phyloP scores from a whole-genome alignment of 2,329 filamentous ascomycete genomes.

The Zymoseptoria brevis region DNA sequence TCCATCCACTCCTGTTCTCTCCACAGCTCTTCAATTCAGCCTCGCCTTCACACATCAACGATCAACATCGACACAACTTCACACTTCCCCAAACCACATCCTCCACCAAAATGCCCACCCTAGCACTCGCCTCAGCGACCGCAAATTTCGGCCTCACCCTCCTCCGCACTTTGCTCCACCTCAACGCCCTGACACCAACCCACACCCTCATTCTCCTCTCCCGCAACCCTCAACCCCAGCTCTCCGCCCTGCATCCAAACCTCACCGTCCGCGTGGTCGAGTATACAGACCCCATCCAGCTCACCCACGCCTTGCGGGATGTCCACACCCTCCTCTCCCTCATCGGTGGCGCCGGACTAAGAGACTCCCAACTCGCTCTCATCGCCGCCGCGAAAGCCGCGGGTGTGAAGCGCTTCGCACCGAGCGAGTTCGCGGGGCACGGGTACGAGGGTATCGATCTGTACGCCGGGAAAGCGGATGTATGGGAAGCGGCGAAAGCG shows the following conservation, averaged over 20 bases:
- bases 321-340: conserved; percentile 27
- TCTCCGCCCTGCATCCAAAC: conserved; percentile 8
- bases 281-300: conserved; percentile 19
- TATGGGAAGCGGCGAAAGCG: conserved; percentile 18
- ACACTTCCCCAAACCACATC: background rate
- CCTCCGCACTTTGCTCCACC: conserved; percentile 18
- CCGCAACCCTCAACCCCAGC: conserved; percentile 18
- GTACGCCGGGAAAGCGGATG: conserved; percentile 19
- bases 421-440: conserved; percentile 46
- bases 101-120: conserved; percentile 16
- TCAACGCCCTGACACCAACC: conserved; percentile 9
- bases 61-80: background rate
- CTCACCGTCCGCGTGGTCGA: conserved; percentile 21
- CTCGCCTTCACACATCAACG: background rate
- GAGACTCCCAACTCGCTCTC: conserved; percentile 39
- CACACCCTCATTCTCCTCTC: conserved; percentile 24
- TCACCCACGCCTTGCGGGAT: conserved; percentile 17
- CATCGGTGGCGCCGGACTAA: conserved; percentile 17
- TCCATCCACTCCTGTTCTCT: background rate
- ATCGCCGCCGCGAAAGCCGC: conserved; percentile 52
- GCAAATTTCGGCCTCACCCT: conserved; percentile 26
- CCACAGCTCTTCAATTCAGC: background rate
- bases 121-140: conserved; percentile 25
- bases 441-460: conserved; percentile 21
- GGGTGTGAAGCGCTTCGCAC: conserved; percentile 53